phyloP scores from a whole-genome alignment of 345 rosid species.

The Eutrema heterophyllum region DNA sequence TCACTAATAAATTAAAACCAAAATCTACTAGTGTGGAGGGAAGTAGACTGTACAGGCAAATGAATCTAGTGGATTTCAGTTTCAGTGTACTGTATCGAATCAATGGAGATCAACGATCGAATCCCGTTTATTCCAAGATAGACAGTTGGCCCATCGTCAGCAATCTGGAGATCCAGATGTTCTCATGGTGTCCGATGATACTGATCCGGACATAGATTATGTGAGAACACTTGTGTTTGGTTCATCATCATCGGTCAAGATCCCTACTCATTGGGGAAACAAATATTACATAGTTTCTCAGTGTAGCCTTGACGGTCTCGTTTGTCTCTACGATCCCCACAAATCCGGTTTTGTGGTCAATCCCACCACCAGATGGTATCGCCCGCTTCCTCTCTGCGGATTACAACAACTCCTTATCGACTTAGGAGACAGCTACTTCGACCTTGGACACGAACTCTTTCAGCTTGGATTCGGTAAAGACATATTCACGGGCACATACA shows the following conservation, averaged over 20 bases:
- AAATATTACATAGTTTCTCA: neutral
- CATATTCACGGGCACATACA: neutral
- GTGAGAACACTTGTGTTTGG: neutral
- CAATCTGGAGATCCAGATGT: neutral
- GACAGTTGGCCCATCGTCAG: neutral
- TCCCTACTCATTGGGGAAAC: neutral
- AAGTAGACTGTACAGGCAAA: too few relatives aligned
- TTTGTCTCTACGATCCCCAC: neutral
- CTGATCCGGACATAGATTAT: neutral
- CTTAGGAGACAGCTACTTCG: too few relatives aligned
- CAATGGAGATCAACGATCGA: too few relatives aligned
- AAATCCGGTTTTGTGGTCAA: neutral
- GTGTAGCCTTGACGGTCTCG: neutral
- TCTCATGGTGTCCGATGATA: neutral
- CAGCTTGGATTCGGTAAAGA: neutral
- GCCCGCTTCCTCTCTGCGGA: neutral
- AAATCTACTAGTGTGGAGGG: too few relatives aligned
- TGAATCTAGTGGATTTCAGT: too few relatives aligned
- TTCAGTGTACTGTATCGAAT: too few relatives aligned
- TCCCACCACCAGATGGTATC: neutral
- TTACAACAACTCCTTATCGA: neutral
- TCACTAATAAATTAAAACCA: too few relatives aligned
- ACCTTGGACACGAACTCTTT: too few relatives aligned
- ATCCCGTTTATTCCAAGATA: too few relatives aligned
- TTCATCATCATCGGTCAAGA: neutral